Percentiles rank a stretch among this genome's conserved stretches.
phyloP scores from a whole-genome alignment of 805 yeast species.

The Candida sithepensis region DNA sequence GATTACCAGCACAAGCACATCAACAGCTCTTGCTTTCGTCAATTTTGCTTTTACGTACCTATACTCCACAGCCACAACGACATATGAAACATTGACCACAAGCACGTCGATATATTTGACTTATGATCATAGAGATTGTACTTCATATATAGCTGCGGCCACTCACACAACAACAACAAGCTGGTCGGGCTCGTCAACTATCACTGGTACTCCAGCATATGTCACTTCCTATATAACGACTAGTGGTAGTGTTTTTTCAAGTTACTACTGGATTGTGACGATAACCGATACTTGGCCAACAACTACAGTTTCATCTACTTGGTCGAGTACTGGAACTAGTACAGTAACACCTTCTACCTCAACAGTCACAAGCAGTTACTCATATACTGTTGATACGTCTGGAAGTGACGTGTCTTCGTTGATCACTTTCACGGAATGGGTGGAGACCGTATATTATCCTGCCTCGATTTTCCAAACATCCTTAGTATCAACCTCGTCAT shows the following conservation, averaged over 20 bases:
- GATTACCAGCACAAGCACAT: neutral
- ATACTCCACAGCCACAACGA: neutral
- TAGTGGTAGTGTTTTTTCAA: neutral
- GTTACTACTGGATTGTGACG: neutral
- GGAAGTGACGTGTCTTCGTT: neutral
- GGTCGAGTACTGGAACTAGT: neutral
- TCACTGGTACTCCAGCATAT: neutral
- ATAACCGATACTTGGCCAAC: constrained; percentile 1
- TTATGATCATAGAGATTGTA: constrained; percentile 1
- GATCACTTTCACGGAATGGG: neutral
- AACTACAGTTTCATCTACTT: neutral
- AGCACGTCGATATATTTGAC: neutral
- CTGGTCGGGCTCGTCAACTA: constrained; percentile 1
- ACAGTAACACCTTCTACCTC: neutral
- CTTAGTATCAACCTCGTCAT: too few relatives aligned
- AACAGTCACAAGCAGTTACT: neutral
- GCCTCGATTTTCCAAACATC: too few relatives aligned
- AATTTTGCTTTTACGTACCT: neutral
- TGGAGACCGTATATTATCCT: neutral
- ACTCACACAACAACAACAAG: constrained; percentile 1
- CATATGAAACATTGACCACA: neutral
- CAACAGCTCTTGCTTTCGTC: neutral
- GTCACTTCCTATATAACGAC: neutral
- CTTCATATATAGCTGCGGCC: neutral
- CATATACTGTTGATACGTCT: neutral